phyloP scores from a whole-genome alignment of 805 yeast species.

The Candida ulmi region DNA sequence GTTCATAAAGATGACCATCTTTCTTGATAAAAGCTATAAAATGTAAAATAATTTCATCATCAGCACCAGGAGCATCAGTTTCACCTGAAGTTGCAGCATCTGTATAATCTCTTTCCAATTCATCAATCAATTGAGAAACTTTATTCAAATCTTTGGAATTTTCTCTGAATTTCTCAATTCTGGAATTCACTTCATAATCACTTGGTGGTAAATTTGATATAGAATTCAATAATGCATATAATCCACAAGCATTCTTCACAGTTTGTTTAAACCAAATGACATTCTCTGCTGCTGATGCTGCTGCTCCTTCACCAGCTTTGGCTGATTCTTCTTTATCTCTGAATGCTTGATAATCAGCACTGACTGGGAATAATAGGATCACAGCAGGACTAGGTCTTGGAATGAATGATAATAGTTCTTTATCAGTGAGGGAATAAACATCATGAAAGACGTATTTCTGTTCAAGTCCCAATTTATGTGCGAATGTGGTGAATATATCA shows the following conservation, averaged over 20 bases:
- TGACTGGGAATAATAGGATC: constrained; percentile 78
- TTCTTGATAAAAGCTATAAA: constrained; percentile 67
- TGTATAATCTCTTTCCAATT: constrained; percentile 39
- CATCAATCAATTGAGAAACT: constrained; percentile 37
- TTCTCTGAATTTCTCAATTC: constrained; percentile 12
- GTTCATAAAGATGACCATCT: constrained; percentile 63
- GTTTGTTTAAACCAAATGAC: constrained; percentile 82
- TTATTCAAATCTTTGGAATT: constrained; percentile 10
- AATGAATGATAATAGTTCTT: constrained; percentile 69
- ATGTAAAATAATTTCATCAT: constrained; percentile 55
- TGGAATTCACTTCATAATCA: constrained; percentile 9
- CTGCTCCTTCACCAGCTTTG: constrained; percentile 8
- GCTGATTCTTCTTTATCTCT: constrained; percentile 34
- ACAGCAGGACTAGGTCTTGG: constrained; percentile 79
- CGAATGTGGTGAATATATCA: constrained; percentile 66
- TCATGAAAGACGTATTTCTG: constrained; percentile 64
- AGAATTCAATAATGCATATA: constrained; percentile 79
- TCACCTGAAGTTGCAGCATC: constrained; percentile 31
- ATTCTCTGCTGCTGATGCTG: constrained; percentile 9
- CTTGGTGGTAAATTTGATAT: constrained; percentile 34
- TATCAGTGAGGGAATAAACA: constrained; percentile 79
- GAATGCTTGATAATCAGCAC: constrained; percentile 51
- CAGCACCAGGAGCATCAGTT: constrained; percentile 61
- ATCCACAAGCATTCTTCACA: constrained; percentile 86
- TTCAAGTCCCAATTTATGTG: constrained; percentile 61